Conservation (phyloP, 345 rosid genomes). For the Crucihimalaya himalaica region DNA sequence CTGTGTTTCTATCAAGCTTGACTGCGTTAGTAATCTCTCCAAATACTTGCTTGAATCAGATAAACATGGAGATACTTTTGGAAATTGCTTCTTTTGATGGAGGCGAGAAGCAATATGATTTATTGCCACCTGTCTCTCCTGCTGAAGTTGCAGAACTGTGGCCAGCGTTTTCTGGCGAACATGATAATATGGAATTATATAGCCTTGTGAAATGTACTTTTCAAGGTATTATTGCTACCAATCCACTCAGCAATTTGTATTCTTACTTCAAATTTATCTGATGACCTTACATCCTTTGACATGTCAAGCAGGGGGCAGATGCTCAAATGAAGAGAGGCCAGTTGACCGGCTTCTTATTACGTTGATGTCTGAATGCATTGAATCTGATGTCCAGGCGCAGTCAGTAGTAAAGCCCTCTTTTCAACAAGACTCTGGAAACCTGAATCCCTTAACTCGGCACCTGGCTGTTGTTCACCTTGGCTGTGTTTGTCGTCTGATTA, state of each 20-base stretch:
- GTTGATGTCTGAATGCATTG: constrained; percentile 67
- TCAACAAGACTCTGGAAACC: constrained; percentile 54
- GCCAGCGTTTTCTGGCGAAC: constrained; percentile 48
- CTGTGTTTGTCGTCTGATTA: constrained; percentile 60
- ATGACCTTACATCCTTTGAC: constrained; percentile 26
- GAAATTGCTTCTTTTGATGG: constrained; percentile 73
- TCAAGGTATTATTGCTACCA: constrained; percentile 58
- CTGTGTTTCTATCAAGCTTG: constrained; percentile 14
- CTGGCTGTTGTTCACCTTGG: constrained; percentile 77
- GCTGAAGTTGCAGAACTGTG: constrained; percentile 58
- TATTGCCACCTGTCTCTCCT: constrained; percentile 47
- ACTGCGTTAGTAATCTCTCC: constrained; percentile 9
- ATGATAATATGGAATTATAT: constrained; percentile 48
- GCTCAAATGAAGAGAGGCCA: constrained; percentile 76
- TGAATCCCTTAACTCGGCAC: constrained; percentile 70
- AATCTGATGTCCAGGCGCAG: constrained; percentile 55
- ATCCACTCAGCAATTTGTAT: constrained; percentile 9
- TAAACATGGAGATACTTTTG: constrained; percentile 56
- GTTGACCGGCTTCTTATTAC: constrained; percentile 65
- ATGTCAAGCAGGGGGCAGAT: constrained; percentile 51
- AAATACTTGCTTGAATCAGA: constrained; percentile 51
- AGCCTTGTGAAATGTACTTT: constrained; percentile 55
- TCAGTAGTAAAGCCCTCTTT: constrained; percentile 44
- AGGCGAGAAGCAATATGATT: constrained; percentile 54
- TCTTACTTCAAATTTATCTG: constrained; percentile 11